Base-by-base conservation (phyloP, 768 basidiomycete species). In the Thelephora aurantiotincta region DNA sequence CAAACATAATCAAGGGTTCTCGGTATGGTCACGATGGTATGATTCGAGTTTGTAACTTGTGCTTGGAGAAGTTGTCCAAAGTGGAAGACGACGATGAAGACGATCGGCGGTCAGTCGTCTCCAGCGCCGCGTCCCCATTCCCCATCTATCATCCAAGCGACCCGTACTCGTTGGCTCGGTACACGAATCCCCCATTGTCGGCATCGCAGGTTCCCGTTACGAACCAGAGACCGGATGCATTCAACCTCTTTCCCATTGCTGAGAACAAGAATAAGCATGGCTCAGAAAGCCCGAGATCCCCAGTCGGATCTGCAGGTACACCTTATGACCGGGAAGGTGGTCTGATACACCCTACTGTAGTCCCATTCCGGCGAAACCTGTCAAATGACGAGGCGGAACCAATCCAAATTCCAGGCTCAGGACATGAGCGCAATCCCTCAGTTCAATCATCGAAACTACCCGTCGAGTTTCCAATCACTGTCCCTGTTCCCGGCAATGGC, bases 21-120 rank as follows among this genome's bases (percentile, higher is more conserved):
- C 80, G 92, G 6, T 97, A 96, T 57, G 92, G 93, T 3, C 83
- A 90, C 51, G 85, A 94, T 46, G 91, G 91, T n/a, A 88, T 87
- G 77, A 75, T 99, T 45, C 78, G 96, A 48, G 85, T 96, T 7
- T 99, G 96, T 65, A 97, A 97, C 56, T 68, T 96, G 12, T 98
- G 94, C 62, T 69, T 94, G n/a, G 83, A 87, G 54, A 91, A 91
- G 63, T 76, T 93, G 48, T 82, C 86, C 47, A 87, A 80, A 52
- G 89, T 82, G 5, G 83, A 85, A 46, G 81, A 86, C 46, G 88
- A 93, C 46, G 88, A 94, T 48, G 90, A 96, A 42, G 92, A 94
- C 46, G 87, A 90, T 55, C 75, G 75, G 33, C 79, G 86, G 44
- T 91, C 89, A 5, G 70, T 93, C 48, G 68, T 77, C 23, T 92